Conservation (phyloP, 2,329 filamentous ascomycete genomes). For the Endoconidiophora polonica region DNA sequence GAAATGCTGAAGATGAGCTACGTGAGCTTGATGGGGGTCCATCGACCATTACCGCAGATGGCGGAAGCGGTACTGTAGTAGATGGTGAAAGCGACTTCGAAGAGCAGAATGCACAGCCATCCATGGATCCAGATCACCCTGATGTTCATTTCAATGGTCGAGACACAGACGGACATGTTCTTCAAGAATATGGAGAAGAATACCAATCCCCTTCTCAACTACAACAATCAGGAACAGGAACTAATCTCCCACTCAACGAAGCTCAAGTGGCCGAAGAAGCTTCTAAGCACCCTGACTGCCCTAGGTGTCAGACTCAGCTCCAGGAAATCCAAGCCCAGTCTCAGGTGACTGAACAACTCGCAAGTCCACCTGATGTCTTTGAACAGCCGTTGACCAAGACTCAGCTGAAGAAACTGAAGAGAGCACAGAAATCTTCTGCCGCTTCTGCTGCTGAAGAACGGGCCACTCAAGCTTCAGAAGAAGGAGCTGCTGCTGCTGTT, state of each 20-base stretch:
- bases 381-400: not conserved
- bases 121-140: slow-evolving; percentile 22
- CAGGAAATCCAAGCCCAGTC: not conserved
- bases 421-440: not conserved
- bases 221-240: slow-evolving; percentile 17
- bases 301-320: not conserved
- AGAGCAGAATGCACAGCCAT: slow-evolving; percentile 37
- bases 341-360: not conserved
- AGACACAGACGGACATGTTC: not conserved
- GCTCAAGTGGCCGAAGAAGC: not conserved
- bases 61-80: not conserved
- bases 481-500: not conserved
- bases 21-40: slow-evolving; percentile 1
- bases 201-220: not conserved
- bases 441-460: no score
- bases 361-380: no score
- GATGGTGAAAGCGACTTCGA: slow-evolving; percentile 38
- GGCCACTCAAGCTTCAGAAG: no score
- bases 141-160: not conserved
- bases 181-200: not conserved
- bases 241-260: not conserved
- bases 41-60: slow-evolving; percentile 19
- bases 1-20: slow-evolving; percentile 28
- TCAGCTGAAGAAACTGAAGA: slow-evolving; percentile 1
- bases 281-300: slow-evolving; percentile 4